Conservation (phyloP, 2,329 filamentous ascomycete genomes). For the Colletotrichum sp. region DNA sequence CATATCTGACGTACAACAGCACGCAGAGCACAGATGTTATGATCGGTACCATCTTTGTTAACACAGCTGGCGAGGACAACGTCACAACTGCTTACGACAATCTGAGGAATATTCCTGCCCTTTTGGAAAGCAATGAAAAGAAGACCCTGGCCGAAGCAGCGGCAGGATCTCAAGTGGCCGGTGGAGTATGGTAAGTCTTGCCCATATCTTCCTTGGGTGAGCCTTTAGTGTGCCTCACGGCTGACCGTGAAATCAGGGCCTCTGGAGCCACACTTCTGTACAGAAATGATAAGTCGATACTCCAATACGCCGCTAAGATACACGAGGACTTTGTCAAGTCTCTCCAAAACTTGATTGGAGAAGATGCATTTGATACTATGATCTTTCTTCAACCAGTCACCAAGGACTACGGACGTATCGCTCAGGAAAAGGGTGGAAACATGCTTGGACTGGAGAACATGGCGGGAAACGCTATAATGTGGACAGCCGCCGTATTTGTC, state of each 20-base stretch:
- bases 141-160: neutral
- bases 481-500: neutral
- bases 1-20: neutral
- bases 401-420: constrained; percentile 30
- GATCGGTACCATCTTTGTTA: constrained; percentile 20
- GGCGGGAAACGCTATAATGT: neutral
- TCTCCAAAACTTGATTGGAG: constrained; percentile 17
- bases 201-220: neutral
- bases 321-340: constrained; percentile 23
- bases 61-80: constrained; percentile 12
- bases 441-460: constrained; percentile 38
- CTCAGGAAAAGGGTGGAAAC: constrained; percentile 42
- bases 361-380: constrained; percentile 20
- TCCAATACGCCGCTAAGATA: constrained; percentile 28
- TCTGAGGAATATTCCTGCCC: neutral
- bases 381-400: constrained; percentile 43
- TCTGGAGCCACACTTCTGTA: constrained; percentile 24
- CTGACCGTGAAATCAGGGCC: constrained; percentile 20
- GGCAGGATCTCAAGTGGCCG: neutral
- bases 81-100: neutral
- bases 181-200: neutral
- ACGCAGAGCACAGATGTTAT: constrained; percentile 5
- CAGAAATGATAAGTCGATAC: constrained; percentile 10
- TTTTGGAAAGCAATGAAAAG: neutral
- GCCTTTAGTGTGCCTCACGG: neutral